Evolutionary conservation across 164 flowering plant species (phyloP), one percentile per base, ranked within the genome.

Genomic region (Vitis labrusca): DNA sequence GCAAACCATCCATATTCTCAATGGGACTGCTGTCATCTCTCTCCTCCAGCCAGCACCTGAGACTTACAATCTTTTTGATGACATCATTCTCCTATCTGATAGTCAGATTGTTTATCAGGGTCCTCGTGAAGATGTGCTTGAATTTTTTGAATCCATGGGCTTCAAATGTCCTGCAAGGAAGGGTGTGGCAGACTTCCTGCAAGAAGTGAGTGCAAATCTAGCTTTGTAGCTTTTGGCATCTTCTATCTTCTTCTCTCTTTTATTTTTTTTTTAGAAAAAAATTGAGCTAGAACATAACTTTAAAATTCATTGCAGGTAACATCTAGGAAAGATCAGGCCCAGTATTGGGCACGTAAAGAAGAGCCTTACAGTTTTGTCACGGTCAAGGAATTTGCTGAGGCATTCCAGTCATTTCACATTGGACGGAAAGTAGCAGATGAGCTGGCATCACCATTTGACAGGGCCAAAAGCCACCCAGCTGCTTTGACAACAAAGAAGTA

Each of bases 41-140:
- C 91, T 92, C 50, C 87, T 92, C 47, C 97, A 90, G 79, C 97
- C 97, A 8, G 91, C 97, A 12, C 97, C 97, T 0, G 97, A 92
- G 80, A 89, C 91, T 32, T 91, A 83, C 29, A 75, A 88, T 50
- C 88, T 37, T 37, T 91, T 91, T 30, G 97, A 90, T 71, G 97
- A 90, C 74, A 85, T 92, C 54, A 77, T 92, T 50, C 90, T 92
- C 49, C 68, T 92, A 30, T 85, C 95, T 2, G 93, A 92, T 67
- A 92, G 95, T 8, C 82, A 80, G 53, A 82, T 89, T 32, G 89
- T 90, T 61, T 90, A 92, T 57, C 92, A 92, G 68, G 97, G 93
- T 53, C 88, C 93, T 12, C 83, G 90, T 3, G 89, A 89, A 71
- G 27, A 84, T 7, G 90, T 89, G 19, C 86, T 87, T n/a, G 86